Percentiles rank a stretch among this genome's conserved stretches.
These are phyloP conservation scores for Kodamaea plutei DNA, from an alignment of 1,139 yeast species.

Conservation along the genomic window DNA sequence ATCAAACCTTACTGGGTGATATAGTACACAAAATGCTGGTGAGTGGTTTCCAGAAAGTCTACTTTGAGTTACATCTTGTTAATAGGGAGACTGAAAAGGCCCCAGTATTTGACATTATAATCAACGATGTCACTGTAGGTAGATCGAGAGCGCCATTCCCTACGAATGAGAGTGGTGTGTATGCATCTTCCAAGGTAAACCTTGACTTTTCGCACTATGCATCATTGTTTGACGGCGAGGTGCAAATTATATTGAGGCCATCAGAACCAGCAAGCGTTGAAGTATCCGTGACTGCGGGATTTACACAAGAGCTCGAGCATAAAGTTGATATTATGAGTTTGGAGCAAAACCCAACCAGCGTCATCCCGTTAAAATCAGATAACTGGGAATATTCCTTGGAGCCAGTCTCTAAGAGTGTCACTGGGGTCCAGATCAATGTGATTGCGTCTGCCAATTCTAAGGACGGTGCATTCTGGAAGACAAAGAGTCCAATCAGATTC, in stretches of 20 bases:
- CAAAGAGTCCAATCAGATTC: slow-evolving; percentile 21
- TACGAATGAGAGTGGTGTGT: too few relatives aligned
- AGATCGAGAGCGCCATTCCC: not conserved
- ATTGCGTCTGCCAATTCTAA: slow-evolving; percentile 25
- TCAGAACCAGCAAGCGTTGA: too few relatives aligned
- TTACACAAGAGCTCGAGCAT: too few relatives aligned
- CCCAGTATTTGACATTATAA: not conserved
- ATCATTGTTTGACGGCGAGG: not conserved
- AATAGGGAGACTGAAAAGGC: not conserved
- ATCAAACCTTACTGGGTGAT: too few relatives aligned
- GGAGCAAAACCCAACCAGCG: slow-evolving; percentile 2
- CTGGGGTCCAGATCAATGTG: slow-evolving; percentile 21
- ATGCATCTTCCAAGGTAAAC: too few relatives aligned
- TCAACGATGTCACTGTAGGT: not conserved
- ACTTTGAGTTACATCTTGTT: too few relatives aligned
- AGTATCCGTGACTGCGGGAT: too few relatives aligned
- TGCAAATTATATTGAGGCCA: too few relatives aligned
- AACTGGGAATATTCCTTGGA: slow-evolving; percentile 2
- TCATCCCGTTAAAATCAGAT: slow-evolving; percentile 2
- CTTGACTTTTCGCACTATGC: too few relatives aligned
- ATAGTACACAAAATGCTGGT: too few relatives aligned
- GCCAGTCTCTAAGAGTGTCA: slow-evolving; percentile 19
- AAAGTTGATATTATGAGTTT: too few relatives aligned
- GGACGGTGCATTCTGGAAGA: slow-evolving; percentile 19
- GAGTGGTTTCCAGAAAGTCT: too few relatives aligned